Evolutionary conservation across 2,329 filamentous ascomycete genomes (phyloP), one percentile per base, ranked within the genome.

Genomic region (Pseudocercospora eumusae): DNA sequence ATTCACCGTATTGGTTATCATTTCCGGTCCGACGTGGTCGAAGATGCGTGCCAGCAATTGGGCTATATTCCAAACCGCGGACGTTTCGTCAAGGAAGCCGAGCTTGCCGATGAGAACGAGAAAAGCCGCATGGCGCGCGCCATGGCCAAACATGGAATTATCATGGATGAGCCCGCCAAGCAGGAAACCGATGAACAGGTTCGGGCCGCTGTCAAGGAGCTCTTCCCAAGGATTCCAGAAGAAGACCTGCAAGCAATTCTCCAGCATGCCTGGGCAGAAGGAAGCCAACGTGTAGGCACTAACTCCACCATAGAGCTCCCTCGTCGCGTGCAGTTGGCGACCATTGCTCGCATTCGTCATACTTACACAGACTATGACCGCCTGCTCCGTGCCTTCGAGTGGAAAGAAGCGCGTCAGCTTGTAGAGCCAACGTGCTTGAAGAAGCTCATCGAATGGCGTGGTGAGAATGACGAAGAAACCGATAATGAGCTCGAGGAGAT

Each of bases 181-280:
- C 80, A 73, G 72, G 72, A 74, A 56, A 68, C 61, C 6, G 60
- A 63, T 62, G 80, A 82, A n/a, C 81, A 86, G 69, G 83, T 86
- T 55, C 78, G 81, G 62, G 81, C 82, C 57, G 83, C 84, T 10
- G 82, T 88, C 55, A 82, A 79, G 64, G 86, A 88, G 69, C 76
- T 88, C 27, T 88, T 87, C 66, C 85, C 86, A 3, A 85, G 83
- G 63, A 87, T 88, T 25, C 86, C 85, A 2, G 80, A 84, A 56
- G 77, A 79, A 58, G 84, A 87, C 70, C 70, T 86, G 9, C 78
- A 82, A 52, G 78, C 81, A 57, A 86, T 88, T 61, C 82, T 87
- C 66, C 80, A 82, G 64, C 84, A 83, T 61, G 83, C 86, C 27
- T 88, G 87, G 75, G 79, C 84, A 74, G 81, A 84, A 79, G 84